Conservation (phyloP, 2,329 filamentous ascomycete species). For the Coniochaeta sp. region DNA sequence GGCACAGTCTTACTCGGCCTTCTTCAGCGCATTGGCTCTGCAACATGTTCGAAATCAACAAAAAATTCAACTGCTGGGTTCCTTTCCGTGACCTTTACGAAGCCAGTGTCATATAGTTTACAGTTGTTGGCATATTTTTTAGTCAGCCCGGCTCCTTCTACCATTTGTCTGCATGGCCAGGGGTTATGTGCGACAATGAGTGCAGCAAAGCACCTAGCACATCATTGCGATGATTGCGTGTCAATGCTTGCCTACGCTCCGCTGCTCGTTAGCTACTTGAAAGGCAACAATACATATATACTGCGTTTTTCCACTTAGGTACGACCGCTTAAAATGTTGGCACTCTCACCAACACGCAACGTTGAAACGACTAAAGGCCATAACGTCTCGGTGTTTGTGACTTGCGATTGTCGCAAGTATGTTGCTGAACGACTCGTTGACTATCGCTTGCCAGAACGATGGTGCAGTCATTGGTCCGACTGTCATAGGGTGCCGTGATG, state of each 20-base stretch:
- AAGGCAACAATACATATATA: not conserved
- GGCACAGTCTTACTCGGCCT: no score
- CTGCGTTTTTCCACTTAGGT: not conserved
- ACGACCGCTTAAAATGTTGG: not conserved
- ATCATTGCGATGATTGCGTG: not conserved
- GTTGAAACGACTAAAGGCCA: no score
- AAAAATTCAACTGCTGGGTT: no score
- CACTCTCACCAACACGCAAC: not conserved
- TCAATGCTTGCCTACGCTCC: not conserved
- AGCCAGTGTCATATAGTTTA: no score
- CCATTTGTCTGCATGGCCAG: no score
- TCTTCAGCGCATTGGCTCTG: no score
- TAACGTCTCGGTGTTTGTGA: no score
- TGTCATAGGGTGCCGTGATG: slow-evolving; percentile 34
- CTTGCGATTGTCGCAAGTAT: not conserved
- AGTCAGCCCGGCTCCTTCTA: not conserved
- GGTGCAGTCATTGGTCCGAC: slow-evolving; percentile 33
- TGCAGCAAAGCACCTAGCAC: not conserved
- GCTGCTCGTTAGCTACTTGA: no score
- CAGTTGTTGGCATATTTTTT: no score
- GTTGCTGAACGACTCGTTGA: not conserved
- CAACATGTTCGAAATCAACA: no score
- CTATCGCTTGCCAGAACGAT: slow-evolving; percentile 6
- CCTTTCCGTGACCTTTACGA: no score
- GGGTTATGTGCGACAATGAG: no score